Percentiles rank a stretch among this genome's conserved stretches.
Evolutionary conservation across 768 basidiomycete species (phyloP).

Genomic region (Podaxis mareebaensis): DNA sequence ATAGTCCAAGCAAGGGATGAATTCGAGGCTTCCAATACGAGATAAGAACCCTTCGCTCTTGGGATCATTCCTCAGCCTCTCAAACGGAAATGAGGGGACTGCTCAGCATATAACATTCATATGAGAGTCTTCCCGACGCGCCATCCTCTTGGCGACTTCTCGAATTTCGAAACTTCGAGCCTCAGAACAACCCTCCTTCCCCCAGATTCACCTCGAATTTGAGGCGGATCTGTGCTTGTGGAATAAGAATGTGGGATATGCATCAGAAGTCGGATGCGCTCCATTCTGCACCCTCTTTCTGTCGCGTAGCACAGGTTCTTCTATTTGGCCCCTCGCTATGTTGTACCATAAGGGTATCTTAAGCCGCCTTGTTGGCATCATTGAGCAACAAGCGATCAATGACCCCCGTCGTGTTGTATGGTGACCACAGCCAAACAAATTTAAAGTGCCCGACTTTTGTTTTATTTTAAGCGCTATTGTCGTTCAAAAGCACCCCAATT

Average conservation of each 20-base stretch:
- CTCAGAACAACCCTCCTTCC: not conserved
- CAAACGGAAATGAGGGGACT: not conserved
- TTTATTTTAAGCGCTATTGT: too few relatives aligned
- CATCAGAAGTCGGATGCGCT: not conserved
- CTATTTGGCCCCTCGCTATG: too few relatives aligned
- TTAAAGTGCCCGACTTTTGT: too few relatives aligned
- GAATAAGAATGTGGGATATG: not conserved
- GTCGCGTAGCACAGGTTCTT: not conserved
- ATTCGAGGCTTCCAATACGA: not conserved
- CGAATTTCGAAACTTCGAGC: not conserved
- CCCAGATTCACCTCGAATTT: not conserved
- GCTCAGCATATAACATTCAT: not conserved
- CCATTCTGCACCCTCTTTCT: not conserved
- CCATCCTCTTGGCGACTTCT: not conserved
- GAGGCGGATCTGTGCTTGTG: not conserved
- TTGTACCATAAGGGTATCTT: too few relatives aligned
- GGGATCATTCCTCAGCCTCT: not conserved
- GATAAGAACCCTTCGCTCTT: not conserved
- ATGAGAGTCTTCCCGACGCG: not conserved
- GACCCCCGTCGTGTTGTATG: too few relatives aligned
- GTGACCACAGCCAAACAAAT: too few relatives aligned
- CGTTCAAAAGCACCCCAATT: not conserved
- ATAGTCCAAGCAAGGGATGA: not conserved
- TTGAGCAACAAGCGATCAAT: too few relatives aligned
- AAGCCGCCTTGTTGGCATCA: too few relatives aligned